Evolutionary conservation across 768 basidiomycete genomes (phyloP), one percentile per base, ranked within the genome.

Genomic region (Tricholoma matsutake): DNA sequence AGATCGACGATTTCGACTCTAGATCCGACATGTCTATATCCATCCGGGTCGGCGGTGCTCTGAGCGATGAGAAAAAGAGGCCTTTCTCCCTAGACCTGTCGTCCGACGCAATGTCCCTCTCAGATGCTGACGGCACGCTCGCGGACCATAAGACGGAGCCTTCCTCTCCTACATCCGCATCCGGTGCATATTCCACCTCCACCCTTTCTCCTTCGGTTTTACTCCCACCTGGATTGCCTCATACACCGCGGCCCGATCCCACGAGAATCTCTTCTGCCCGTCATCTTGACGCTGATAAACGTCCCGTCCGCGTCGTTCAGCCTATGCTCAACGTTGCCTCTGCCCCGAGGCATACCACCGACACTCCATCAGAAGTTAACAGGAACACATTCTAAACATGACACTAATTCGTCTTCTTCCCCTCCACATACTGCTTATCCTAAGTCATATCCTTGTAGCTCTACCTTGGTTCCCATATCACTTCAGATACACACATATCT

Each of bases 1-100:
- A 79, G 65, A 80, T 76, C 58, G 80, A 81, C 61, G 83, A 83
- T 5, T 57, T 82, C 14, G 72, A 75, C 39, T 85, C 84, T 0
- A 76, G 81, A 68, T 78, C 79, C 31, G 74, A 77, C 61, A 68
- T 81, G 55, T 81, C 81, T 13, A 65, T 67, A n/a, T 74, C 73
- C 10, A 70, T 79, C 67, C 45, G 63, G 7, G 81, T 79, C 41
- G 77, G 75, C 16, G 75, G 75, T 16, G 65, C 72, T 43, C 64
- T 80, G 28, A 57, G 57, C 4, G 64, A 69, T 49, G 72, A 75
- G 57, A 76, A 77, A 58, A 69, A 75, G n/a, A 67, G 74, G 29
- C 60, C 61, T 1, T 73, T 73, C 63, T 67, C 68, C 1, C 72
- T 74, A 16, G 72, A 71, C n/a, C 61, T 74, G 2, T 75, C 78